Base-by-base conservation (phyloP, 305 asterid genomes). In the Plantago rigida region DNA sequence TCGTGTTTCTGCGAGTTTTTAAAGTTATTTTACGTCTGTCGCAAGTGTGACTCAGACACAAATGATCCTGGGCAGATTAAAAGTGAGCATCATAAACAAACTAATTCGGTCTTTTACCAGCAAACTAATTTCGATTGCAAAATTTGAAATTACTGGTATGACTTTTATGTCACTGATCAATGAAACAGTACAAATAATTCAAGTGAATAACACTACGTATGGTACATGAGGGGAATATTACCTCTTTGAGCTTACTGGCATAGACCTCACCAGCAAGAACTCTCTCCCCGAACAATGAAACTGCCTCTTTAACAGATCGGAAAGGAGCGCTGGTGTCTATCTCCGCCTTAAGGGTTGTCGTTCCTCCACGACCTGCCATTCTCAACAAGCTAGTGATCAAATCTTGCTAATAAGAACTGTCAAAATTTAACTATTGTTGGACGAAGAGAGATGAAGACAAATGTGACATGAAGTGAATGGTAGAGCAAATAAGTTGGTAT, bases 321-420 rank as follows among this genome's bases (percentile, higher is more conserved):
- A 87, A 89, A 0, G 95, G 97, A 11, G 90, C 82, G 47, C 93
- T 85, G 0, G 97, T 87, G 68, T 89, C 97, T 10, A 89, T 85
- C 78, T 89, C 64, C 0, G 64, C 64, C 64, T 45, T 59, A 42
- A 26, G 71, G 63, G 3, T 65, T 55, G 28, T 42, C 39, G 39
- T 9, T 62, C 50, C 68, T 28, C 66, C 68, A 2, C 63, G 68
- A 7, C 59, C 71, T 42, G 65, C 71, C 75, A 63, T 69, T 22
- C 50, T 60, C 56, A 52, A 64, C 6, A 22, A 41, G 3, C 26
- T 14, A 1, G n/a, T 49, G 19, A 17, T 17, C 19, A 17, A 15
- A 47, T 22, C 5, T 31, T 13, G 50, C 11, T 8, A 31, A 39
- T 17, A 55, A 13, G 15, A 34, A 26, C 9, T 44, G 44, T 5